A percentile compares a stretch with the other conserved stretches of the same genome.
These are phyloP conservation scores for Cladosporium sp. DNA, from an alignment of 2,329 filamentous ascomycete genomes.

Conservation along the genomic window DNA sequence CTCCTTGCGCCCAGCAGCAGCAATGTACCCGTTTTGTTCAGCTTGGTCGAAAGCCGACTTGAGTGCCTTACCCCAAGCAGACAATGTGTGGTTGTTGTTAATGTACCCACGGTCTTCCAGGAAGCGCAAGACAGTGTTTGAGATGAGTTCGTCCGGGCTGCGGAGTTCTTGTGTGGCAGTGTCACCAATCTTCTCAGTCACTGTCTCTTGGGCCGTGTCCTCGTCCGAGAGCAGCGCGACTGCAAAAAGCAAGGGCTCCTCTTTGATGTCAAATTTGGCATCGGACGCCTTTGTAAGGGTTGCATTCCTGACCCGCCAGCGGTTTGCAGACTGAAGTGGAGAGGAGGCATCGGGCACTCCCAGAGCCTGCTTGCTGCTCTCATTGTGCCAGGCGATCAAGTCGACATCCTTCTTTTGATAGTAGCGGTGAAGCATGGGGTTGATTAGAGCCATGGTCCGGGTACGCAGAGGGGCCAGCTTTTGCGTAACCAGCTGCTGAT, in stretches of 20 bases:
- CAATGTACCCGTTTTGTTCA: constrained; percentile 39
- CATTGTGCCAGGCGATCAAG: constrained; percentile 79
- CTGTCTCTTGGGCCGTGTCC: constrained; percentile 63
- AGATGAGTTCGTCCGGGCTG: constrained; percentile 55
- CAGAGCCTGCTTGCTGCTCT: constrained; percentile 51
- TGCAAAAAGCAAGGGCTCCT: constrained; percentile 41
- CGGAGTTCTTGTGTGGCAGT: constrained; percentile 48
- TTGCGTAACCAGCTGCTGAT: constrained; percentile 69
- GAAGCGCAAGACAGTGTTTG: constrained; percentile 81
- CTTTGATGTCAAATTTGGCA: constrained; percentile 16
- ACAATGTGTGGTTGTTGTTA: constrained; percentile 70
- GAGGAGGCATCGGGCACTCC: constrained; percentile 21
- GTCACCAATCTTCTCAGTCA: constrained; percentile 39
- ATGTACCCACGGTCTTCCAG: constrained; percentile 84
- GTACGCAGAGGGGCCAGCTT: constrained; percentile 70
- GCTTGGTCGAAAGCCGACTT: constrained; percentile 45
- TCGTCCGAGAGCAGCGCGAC: constrained; percentile 59
- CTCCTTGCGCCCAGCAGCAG: constrained; percentile 44
- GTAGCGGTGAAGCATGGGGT: constrained; percentile 73
- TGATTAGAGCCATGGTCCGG: constrained; percentile 69
- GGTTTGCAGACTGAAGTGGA: constrained; percentile 34
- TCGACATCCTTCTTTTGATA: constrained; percentile 73
- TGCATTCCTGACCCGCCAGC: constrained; percentile 61
- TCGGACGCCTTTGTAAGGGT: background rate
- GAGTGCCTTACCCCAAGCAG: constrained; percentile 75